A percentile compares a stretch with the other conserved stretches of the same genome.
These are phyloP conservation scores for Chrysanthemum lavandulifolium DNA, from an alignment of 129 eudicot species.

Conservation along the genomic window DNA sequence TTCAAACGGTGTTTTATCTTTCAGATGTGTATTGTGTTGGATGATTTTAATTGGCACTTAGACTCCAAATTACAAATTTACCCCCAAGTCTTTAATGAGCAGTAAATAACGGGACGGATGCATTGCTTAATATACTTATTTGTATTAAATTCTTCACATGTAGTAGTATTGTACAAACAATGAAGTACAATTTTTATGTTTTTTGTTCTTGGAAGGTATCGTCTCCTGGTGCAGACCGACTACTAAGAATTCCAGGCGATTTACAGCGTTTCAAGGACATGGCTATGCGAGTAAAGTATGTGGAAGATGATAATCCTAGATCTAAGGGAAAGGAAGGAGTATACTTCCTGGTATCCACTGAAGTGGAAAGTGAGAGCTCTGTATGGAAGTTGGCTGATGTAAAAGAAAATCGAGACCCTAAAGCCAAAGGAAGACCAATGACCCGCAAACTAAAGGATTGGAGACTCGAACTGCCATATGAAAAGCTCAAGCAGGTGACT, in stretches of 20 bases:
- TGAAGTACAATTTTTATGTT: not conserved
- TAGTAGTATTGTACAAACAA: not conserved
- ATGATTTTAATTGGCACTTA: no score
- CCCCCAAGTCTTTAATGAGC: no score
- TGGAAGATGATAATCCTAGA: conserved; percentile 39
- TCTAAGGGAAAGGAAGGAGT: conserved; percentile 44
- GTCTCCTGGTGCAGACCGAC: conserved; percentile 87
- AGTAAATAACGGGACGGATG: no score
- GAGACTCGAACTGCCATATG: conserved; percentile 64
- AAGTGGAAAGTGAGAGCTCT: conserved; percentile 58
- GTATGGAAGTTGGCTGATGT: conserved; percentile 90
- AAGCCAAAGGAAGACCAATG: conserved; percentile 75
- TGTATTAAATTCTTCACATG: not conserved
- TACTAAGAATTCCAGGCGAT: conserved; percentile 80
- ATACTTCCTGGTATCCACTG: conserved; percentile 60
- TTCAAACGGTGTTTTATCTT: not conserved
- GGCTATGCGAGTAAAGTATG: conserved; percentile 69
- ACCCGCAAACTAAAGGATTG: conserved; percentile 78
- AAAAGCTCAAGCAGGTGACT: conserved; percentile 50
- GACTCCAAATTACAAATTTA: no score
- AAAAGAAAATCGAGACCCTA: conserved; percentile 75
- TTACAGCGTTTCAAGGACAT: conserved; percentile 69
- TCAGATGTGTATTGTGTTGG: no score
- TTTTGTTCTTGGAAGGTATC: conserved; percentile 55
- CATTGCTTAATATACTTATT: no score